Evolutionary conservation across 2,329 filamentous ascomycete species (phyloP), one percentile per base, ranked within the genome.

Genomic region (Venturia oleaginea): DNA sequence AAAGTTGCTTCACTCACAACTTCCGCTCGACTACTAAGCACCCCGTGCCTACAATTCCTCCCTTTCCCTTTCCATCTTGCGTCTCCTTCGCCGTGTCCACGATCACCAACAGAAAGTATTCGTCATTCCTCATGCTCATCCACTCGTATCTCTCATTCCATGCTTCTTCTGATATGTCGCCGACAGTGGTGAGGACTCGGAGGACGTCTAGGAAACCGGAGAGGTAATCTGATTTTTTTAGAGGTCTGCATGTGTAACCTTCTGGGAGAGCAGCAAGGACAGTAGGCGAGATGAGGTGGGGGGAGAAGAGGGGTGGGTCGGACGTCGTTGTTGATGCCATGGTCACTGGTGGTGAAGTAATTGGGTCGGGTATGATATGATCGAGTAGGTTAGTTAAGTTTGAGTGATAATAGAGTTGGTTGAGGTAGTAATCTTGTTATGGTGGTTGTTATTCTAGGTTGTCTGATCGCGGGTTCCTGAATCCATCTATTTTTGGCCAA

Each of bases 1-100:
- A 34, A 34, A 34, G 27, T 4, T 2, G n/a, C 34, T 22, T 10
- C n/a, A 81, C 86, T 74, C 80, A 91, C 89, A 94, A 94, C 79
- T 97, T 97, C 78, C 89, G 85, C 85, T 99, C 94, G 60, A 96
- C 91, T 69, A 97, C 84, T 76, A 97, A 78, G 42, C 89, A 89
- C 1, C 94, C 94, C 0, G 92, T 96, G 32, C 90, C 93, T n/a
- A 97, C 94, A 61, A 97, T 85, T 7, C 51, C 51, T 32, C 51
- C 51, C 27, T 57, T 57, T 4, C 51, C 51, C 6, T 57, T 34
- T 10, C 51, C 51, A 34, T 57, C 51, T 67, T 82, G 13, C 22
- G 46, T 64, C 42, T 40, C 57, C 63, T 83, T 79, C n/a, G 32
- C 55, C 27, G 82, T 85, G 74, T 97, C 90, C 72, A 91, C 87